A percentile compares a stretch with the other conserved stretches of the same genome.
These are phyloP conservation scores for Acanthamoeba lenticulata DNA, from an alignment of 208 protist genomes.

Conservation along the genomic window DNA sequence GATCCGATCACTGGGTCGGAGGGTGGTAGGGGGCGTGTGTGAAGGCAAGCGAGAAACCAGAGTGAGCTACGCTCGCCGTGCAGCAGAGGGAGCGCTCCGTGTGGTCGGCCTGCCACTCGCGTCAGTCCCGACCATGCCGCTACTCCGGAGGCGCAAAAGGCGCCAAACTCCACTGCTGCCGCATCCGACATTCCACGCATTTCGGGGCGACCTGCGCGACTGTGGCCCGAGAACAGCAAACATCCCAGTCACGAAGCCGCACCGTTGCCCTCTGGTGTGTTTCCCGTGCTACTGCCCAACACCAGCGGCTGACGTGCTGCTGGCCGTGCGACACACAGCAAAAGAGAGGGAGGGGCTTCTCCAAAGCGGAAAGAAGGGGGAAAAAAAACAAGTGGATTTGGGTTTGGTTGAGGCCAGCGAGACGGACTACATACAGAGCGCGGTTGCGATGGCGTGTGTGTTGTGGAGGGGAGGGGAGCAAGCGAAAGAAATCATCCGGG, in stretches of 20 bases:
- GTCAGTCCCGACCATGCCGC: not conserved
- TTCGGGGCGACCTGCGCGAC: not conserved
- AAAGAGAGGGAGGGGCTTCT: not conserved
- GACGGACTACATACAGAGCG: not conserved
- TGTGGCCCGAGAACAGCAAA: too few relatives aligned
- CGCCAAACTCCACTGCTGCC: not conserved
- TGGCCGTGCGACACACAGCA: not conserved
- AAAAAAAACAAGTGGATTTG: too few relatives aligned
- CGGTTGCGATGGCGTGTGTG: not conserved
- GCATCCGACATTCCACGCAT: not conserved
- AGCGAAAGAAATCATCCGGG: too few relatives aligned
- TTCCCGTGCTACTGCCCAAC: too few relatives aligned
- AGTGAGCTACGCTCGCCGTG: too few relatives aligned
- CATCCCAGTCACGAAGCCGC: too few relatives aligned
- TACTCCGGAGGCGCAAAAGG: not conserved
- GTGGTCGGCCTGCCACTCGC: not conserved
- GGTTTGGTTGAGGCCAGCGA: too few relatives aligned
- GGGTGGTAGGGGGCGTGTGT: not conserved
- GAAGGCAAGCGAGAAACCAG: not conserved
- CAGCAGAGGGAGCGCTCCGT: not conserved
- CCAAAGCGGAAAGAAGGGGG: not conserved
- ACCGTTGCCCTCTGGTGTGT: too few relatives aligned
- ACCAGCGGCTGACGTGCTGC: too few relatives aligned
- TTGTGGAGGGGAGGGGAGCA: too few relatives aligned
- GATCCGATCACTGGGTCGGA: too few relatives aligned